Evolutionary conservation across 208 protist species (phyloP).

Genomic region (Leishmania lainsoni): DNA sequence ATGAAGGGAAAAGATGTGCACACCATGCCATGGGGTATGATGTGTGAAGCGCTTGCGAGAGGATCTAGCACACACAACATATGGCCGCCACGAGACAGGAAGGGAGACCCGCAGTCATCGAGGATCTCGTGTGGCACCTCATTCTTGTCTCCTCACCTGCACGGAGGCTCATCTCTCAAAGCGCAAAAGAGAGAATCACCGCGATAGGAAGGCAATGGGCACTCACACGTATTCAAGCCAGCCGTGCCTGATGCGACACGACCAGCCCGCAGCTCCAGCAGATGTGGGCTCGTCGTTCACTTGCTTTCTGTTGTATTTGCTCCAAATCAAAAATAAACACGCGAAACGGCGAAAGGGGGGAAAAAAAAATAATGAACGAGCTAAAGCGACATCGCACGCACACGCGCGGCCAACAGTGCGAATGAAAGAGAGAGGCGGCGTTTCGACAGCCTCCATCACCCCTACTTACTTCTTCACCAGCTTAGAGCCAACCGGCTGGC

Average conservation of each 20-base stretch:
- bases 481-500: constrained; percentile 72
- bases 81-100: neutral
- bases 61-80: neutral
- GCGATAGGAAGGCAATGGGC: neutral
- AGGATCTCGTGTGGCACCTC: neutral
- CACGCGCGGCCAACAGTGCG: neutral
- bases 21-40: neutral
- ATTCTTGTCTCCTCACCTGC: neutral
- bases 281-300: neutral
- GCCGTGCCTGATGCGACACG: neutral
- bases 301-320: no score
- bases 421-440: neutral
- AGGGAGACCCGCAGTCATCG: neutral
- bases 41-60: neutral
- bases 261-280: neutral
- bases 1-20: neutral
- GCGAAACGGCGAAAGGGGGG: neutral
- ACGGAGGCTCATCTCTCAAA: neutral
- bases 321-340: neutral
- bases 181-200: neutral
- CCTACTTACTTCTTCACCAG: constrained; percentile 64
- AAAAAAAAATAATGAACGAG: neutral
- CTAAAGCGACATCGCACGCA: neutral
- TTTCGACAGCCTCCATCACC: neutral
- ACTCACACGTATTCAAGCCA: neutral